phyloP scores from a whole-genome alignment of 192 early-diverging fungal genomes.

The Backusella tarrabulga region DNA sequence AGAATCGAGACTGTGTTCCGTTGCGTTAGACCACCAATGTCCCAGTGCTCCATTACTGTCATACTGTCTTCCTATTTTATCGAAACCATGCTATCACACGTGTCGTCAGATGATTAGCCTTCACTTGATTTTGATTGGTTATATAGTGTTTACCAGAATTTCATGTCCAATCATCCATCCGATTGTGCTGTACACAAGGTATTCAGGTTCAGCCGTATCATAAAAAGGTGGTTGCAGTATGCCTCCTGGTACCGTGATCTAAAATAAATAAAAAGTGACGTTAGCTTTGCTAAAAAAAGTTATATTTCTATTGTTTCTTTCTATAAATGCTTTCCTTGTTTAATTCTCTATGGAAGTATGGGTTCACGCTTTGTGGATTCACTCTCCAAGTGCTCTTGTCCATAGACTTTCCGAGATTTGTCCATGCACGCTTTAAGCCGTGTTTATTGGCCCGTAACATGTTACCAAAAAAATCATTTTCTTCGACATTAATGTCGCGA shows the following conservation, averaged over 20 bases:
- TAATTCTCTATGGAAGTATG: slow-evolving; percentile 41
- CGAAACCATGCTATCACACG: slow-evolving; percentile 62
- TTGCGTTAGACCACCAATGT: slow-evolving; percentile 43
- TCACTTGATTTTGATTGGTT: neutral
- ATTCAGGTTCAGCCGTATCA: slow-evolving; percentile 47
- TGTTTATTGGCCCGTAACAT: slow-evolving; percentile 23
- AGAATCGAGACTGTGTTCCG: slow-evolving; percentile 40
- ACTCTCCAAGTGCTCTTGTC: slow-evolving; percentile 49
- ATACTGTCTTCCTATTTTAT: slow-evolving; percentile 57
- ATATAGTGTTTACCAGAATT: slow-evolving; percentile 44
- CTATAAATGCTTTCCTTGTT: slow-evolving; percentile 46
- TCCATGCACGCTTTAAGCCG: slow-evolving; percentile 10
- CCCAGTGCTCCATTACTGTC: slow-evolving; percentile 52
- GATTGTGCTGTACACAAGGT: slow-evolving; percentile 65
- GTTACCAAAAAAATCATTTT: slow-evolving; percentile 10
- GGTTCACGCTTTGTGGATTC: slow-evolving; percentile 55
- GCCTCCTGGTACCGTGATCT: slow-evolving; percentile 41
- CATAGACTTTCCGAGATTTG: slow-evolving; percentile 2
- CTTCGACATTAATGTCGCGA: neutral
- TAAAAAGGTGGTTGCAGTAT: slow-evolving; percentile 69
- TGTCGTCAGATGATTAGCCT: slow-evolving; percentile 3
- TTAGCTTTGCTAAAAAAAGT: neutral
- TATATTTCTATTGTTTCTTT: neutral
- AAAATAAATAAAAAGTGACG: neutral
- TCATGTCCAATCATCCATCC: slow-evolving; percentile 76